Evolutionary conservation across 495 filamentous ascomycete species (phyloP).

Genomic region (Geoglossum glabrum): DNA sequence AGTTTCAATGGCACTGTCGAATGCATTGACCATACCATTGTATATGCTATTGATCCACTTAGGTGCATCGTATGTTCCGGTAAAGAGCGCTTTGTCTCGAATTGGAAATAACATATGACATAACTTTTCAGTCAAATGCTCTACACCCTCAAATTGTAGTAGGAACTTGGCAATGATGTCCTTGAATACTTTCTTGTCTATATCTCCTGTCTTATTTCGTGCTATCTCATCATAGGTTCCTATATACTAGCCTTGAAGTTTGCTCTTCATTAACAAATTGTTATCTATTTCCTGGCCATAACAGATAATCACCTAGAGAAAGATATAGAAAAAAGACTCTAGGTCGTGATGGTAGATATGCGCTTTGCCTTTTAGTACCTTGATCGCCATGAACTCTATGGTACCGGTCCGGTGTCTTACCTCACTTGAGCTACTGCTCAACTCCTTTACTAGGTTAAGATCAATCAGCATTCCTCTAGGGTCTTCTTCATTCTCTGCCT

Average conservation of each 20-base stretch:
- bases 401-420: constrained; percentile 10
- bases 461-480: constrained; percentile 11
- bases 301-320: constrained; percentile 1
- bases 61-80: background rate
- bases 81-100: background rate
- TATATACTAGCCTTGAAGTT: background rate
- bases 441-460: constrained; percentile 7
- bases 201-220: background rate
- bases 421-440: background rate
- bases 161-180: background rate
- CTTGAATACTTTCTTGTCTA: background rate
- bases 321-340: background rate
- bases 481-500: constrained; percentile 1
- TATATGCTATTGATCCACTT: background rate
- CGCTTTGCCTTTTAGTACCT: constrained; percentile 1
- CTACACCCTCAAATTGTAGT: background rate
- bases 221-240: background rate
- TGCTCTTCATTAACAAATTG: background rate
- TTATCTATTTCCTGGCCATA: background rate
- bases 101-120: background rate
- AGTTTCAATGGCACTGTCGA: background rate
- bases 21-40: background rate
- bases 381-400: constrained; percentile 8
- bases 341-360: constrained; percentile 7
- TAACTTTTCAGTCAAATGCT: background rate